Conservation (phyloP, 116 monocot species). For the Trichopus zeylanicus region DNA sequence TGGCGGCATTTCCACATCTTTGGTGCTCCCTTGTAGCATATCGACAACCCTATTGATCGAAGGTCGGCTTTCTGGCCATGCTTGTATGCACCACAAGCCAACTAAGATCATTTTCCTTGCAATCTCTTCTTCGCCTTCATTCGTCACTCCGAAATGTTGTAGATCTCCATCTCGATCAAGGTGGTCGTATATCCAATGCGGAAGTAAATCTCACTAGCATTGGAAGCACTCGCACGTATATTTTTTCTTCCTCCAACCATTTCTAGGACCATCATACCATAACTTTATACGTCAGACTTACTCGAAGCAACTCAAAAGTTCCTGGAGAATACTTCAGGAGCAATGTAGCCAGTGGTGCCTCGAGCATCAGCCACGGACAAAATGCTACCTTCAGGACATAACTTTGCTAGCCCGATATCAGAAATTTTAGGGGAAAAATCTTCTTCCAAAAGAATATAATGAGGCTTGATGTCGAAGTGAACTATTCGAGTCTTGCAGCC, state of each 20-base stretch:
- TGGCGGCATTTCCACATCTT: no score
- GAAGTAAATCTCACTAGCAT: conserved; percentile 43
- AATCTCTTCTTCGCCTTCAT: no score
- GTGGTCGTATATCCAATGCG: conserved; percentile 35
- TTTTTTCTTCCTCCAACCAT: conserved; percentile 8
- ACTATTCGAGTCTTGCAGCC: conserved; percentile 53
- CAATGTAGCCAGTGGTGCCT: conserved; percentile 70
- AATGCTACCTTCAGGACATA: conserved; percentile 36
- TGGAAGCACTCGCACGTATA: conserved; percentile 37
- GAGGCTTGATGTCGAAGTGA: conserved; percentile 72
- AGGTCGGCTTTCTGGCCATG: no score
- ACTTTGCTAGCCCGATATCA: conserved; percentile 63
- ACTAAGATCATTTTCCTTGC: no score
- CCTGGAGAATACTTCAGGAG: conserved; percentile 59
- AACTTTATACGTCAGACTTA: conserved; percentile 7
- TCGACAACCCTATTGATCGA: no score
- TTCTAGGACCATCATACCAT: conserved; percentile 5
- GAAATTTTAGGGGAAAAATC: conserved; percentile 50
- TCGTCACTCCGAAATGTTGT: no score
- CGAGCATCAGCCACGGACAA: conserved; percentile 50
- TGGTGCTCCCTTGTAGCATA: no score
- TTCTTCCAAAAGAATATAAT: conserved; percentile 55
- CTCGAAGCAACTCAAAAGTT: conserved; percentile 59
- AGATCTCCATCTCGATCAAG: conserved; percentile 34
- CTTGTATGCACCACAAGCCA: no score